These are phyloP conservation scores for Pythium sukuiense DNA, from an alignment of 352 stramenopile species.

Conservation along the genomic window DNA sequence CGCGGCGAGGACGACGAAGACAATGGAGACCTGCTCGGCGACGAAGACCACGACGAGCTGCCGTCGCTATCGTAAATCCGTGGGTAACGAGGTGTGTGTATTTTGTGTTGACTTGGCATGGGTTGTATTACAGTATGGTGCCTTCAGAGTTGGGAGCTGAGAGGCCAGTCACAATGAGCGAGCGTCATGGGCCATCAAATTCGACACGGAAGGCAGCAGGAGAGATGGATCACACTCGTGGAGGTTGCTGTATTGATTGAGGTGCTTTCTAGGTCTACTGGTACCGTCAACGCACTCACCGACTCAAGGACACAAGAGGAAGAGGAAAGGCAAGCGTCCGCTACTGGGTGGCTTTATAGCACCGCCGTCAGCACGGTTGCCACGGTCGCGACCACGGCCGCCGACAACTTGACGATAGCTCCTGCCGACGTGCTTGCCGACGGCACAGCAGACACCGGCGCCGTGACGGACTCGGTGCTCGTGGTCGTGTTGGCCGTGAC, in stretches of 20 bases:
- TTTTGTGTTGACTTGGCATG: neutral
- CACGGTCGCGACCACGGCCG: constrained; percentile 4
- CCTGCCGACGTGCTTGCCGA: neutral
- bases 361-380: constrained; percentile 3
- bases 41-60: constrained; percentile 39
- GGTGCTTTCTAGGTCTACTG: no score
- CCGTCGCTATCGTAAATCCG: constrained; percentile 19
- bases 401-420: neutral
- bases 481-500: constrained; percentile 8
- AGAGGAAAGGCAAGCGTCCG: neutral
- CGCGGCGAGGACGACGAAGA: constrained; percentile 33
- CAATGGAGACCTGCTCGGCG: constrained; percentile 21
- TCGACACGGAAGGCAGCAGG: no score
- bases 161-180: no score
- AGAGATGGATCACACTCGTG: no score
- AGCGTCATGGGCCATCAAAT: no score
- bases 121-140: no score
- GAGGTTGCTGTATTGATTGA: no score
- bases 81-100: neutral
- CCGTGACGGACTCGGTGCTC: neutral
- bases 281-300: no score
- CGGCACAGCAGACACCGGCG: constrained; percentile 1
- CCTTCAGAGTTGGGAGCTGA: no score
- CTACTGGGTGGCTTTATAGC: neutral
- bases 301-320: no score